Base-by-base conservation (phyloP, 345 rosid genomes). In the Dipteronia dyeriana region DNA sequence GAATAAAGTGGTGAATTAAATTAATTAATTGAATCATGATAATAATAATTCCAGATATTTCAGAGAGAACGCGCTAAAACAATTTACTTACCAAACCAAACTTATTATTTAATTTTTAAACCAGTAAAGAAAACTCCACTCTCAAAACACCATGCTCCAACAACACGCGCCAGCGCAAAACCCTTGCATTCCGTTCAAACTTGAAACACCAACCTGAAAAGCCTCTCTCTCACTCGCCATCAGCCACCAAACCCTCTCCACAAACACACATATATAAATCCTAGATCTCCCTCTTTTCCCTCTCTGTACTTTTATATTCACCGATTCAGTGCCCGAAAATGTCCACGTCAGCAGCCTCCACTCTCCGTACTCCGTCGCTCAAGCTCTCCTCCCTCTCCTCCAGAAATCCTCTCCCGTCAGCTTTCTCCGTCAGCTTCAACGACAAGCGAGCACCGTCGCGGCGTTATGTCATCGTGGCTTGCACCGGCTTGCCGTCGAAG, bases 401-500 rank as follows among this genome's bases (percentile, higher is more conserved):
- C 41, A 83, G 73, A 74, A 76, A 82, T 20, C 39, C 77, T 17
- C 79, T 76, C 38, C 76, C 84, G 60, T 76, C 66, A 16, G 79
- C 86, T 7, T 62, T 85, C 76, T 80, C 82, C 34, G 56, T 71
- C 76, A 14, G 76, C 61, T 65, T 72, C 71, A 49, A 56, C 75
- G 54, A 67, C 80, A 64, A 78, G 68, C 83, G 76, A 61, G 57
- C 65, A 41, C 31, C 61, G 7, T 77, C 79, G 20, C 81, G 2
- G 45, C 80, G 2, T 78, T 84, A 59, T 47, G 45, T 82, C 70
- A 62, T 81, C 45, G 74, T 79, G 0, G 79, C 80, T 9, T 83
- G 85, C 73, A 76, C 73, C 34, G 79, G 86, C 22, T 57, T 84
- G 62, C 85, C 71, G 71, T 86, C 88, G 60, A 94, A 88, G 66